phyloP scores from a whole-genome alignment of 345 rosid genomes.

The Clausena lansium region DNA sequence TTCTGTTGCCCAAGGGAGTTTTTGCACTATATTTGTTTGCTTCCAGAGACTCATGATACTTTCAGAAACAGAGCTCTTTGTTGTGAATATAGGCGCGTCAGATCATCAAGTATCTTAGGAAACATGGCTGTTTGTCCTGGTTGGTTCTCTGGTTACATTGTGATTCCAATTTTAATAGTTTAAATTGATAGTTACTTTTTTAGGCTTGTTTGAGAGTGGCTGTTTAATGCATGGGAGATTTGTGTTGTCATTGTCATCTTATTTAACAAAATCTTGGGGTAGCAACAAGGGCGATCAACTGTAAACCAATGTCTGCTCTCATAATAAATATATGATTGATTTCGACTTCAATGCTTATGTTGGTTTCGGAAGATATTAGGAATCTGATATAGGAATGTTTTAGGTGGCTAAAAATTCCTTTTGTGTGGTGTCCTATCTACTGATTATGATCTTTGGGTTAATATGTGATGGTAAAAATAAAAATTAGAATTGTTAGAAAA shows the following conservation, averaged over 20 bases:
- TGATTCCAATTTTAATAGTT: neutral
- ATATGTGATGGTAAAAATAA: no score
- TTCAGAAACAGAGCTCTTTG: no score
- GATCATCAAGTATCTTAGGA: neutral
- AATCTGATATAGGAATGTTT: neutral
- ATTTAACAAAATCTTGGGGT: neutral
- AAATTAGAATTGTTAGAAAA: no score
- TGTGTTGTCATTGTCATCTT: neutral
- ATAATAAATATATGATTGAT: neutral
- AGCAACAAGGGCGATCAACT: neutral
- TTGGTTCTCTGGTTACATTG: neutral
- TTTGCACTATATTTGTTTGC: constrained; percentile 15
- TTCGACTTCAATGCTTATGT: neutral
- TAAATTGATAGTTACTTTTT: neutral
- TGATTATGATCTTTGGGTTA: no score
- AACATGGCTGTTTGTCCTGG: neutral
- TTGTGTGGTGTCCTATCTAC: no score
- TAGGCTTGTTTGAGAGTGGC: neutral
- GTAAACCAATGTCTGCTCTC: neutral
- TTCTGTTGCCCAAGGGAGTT: constrained; percentile 38
- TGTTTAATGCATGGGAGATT: neutral
- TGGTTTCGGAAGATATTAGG: neutral
- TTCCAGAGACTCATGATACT: constrained; percentile 28
- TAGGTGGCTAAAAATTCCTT: neutral
- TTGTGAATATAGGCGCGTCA: no score